phyloP scores from a whole-genome alignment of 2,329 filamentous ascomycete genomes.

The Fusarium beomiforme region DNA sequence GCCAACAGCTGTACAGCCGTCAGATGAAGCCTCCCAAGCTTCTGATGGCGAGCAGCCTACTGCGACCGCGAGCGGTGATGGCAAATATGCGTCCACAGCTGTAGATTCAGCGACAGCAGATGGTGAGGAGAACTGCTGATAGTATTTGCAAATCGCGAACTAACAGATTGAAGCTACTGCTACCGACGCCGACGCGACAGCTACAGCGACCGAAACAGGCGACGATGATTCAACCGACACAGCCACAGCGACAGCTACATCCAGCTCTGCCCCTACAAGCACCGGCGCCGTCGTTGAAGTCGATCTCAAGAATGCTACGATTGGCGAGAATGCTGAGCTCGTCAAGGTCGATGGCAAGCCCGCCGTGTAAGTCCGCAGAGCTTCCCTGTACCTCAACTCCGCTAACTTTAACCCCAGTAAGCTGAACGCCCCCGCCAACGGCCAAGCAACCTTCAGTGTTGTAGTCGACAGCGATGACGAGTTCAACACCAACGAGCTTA shows the following conservation, averaged over 20 bases:
- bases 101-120: constrained; percentile 20
- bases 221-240: not conserved
- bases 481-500: constrained; percentile 12
- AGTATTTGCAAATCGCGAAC: not conserved
- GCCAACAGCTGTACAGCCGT: constrained; percentile 4
- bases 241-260: constrained; percentile 4
- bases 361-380: constrained; percentile 9
- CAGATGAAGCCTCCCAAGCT: constrained; percentile 5
- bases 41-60: constrained; percentile 4
- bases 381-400: not conserved
- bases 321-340: constrained; percentile 26
- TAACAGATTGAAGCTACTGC: constrained; percentile 18
- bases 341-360: constrained; percentile 25
- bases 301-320: constrained; percentile 23
- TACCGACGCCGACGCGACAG: constrained; percentile 6
- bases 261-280: constrained; percentile 18
- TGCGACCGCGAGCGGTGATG: not conserved
- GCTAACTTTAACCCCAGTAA: not conserved
- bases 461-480: constrained; percentile 7
- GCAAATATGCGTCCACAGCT: constrained; percentile 1
- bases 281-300: constrained; percentile 7
- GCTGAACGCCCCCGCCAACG: constrained; percentile 22
- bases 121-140: not conserved
- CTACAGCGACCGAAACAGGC: constrained; percentile 1
- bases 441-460: constrained; percentile 24